Evolutionary conservation across 73 alveolate genomes (phyloP).

Genomic region (Durusdinium trenchii): DNA sequence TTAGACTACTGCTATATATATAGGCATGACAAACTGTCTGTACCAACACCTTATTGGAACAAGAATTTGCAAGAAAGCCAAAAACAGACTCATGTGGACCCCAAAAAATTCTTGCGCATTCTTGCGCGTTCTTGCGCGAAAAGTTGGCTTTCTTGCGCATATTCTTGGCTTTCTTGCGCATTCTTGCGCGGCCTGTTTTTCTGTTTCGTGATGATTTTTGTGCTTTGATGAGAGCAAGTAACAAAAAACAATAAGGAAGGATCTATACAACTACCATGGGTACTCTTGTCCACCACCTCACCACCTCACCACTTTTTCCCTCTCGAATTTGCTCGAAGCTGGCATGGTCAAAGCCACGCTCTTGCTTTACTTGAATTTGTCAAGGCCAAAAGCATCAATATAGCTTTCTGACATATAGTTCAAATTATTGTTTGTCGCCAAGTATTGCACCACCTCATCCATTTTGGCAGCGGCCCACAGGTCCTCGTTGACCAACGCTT

Average conservation of each 20-base stretch:
- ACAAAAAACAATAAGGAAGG: not conserved
- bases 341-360: not conserved
- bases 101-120: constrained; percentile 26
- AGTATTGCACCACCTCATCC: not conserved
- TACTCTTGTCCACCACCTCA: not conserved
- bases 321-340: not conserved
- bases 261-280: not conserved
- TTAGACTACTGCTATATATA: too few species aligned
- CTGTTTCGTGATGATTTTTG: not conserved
- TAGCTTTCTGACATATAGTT: not conserved
- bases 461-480: not conserved
- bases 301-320: not conserved
- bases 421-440: not conserved
- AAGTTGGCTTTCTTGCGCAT: constrained; percentile 2
- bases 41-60: too few species aligned
- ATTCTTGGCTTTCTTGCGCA: constrained; percentile 5
- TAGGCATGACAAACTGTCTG: too few species aligned
- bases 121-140: constrained; percentile 35
- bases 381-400: not conserved
- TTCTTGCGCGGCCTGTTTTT: constrained; percentile 8
- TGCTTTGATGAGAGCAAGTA: too few species aligned
- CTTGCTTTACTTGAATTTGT: not conserved
- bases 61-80: not conserved
- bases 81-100: not conserved
- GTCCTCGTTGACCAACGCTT: not conserved